Evolutionary conservation across 2,329 filamentous ascomycete species (phyloP), one percentile per base, ranked within the genome.

Genomic region (Colletotrichum eremochloae): DNA sequence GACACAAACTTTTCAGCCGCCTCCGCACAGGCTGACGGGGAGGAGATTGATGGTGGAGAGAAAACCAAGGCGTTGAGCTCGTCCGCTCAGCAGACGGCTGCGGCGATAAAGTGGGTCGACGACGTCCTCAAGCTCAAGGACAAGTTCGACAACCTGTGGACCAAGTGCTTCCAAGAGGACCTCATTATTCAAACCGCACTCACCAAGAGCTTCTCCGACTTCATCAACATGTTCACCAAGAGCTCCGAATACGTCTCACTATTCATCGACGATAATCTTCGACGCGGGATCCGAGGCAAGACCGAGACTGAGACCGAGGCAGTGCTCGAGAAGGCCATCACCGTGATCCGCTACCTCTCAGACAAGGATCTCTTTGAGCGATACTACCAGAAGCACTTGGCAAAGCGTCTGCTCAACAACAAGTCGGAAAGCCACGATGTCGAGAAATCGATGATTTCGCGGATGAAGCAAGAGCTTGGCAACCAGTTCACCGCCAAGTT

Each of bases 311-410:
- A 98, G 79, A 89, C 98, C 18, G 96, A 98, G 77, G 81, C 84
- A 9, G 90, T 97, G 1, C 85, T 98, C 52, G 95, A 98, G 71
- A 97, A 96, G 79, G 95, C 95, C 15, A 97, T 97, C 73, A 90
- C 92, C 0, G 86, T 99, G 8, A 88, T 99, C 64, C 91, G 95
- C 57, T 98, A 97, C 76, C 89, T 99, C 48, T 90, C 92, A 67
- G 96, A 98, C 78, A 96, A 96, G 82, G 96, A 99, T 80, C 87
- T 97, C 76, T 98, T 99, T 78, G 96, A 99, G 84, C 91, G 93
- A 5, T 99, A 99, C 82, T 98, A 99, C 85, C 97, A 98, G 85
- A 97, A 97, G 80, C 96, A 99, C 82, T 88, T 99, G 33, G 96
- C 94, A 56, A 92, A 94, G 72, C 91, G 96, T 63, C 85, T 99